Evolutionary conservation across 2,329 filamentous ascomycete genomes (phyloP).

Genomic region (Colletotrichum sp.): DNA sequence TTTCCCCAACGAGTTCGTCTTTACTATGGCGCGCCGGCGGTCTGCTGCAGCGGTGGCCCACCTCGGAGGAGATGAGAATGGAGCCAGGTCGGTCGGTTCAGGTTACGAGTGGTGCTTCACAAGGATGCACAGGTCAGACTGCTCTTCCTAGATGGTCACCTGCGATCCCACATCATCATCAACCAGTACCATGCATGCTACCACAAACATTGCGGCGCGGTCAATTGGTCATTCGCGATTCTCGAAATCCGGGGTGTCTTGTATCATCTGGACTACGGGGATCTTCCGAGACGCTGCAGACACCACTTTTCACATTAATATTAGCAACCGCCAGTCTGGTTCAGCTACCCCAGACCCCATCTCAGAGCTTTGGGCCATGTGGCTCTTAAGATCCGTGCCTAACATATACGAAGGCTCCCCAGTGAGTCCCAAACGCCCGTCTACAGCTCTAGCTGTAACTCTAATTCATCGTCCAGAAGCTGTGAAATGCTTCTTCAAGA

Average conservation of each 20-base stretch:
- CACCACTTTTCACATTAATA: background rate
- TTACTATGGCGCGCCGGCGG: background rate
- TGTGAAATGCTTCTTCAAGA: background rate
- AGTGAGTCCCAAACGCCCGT: background rate
- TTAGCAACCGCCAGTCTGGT: background rate
- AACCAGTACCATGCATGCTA: background rate
- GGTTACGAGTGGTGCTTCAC: background rate
- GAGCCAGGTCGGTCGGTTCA: background rate
- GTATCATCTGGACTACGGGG: background rate
- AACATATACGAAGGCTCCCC: background rate
- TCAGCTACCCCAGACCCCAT: background rate
- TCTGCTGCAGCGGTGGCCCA: background rate
- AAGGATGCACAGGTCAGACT: background rate
- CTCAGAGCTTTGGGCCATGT: background rate
- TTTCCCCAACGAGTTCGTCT: background rate
- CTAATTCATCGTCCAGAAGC: background rate
- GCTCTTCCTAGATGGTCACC: slow-evolving; percentile 1
- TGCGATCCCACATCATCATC: slow-evolving; percentile 4
- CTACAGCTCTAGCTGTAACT: background rate
- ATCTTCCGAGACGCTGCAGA: slow-evolving; percentile 6
- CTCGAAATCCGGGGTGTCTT: background rate
- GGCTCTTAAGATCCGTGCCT: background rate
- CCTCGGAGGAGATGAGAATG: background rate
- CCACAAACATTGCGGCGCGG: background rate
- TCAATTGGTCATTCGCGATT: background rate